A percentile compares a stretch with the other conserved stretches of the same genome.
Evolutionary conservation across 495 filamentous ascomycete genomes (phyloP).

Genomic region (Pyronema omphalodes): DNA sequence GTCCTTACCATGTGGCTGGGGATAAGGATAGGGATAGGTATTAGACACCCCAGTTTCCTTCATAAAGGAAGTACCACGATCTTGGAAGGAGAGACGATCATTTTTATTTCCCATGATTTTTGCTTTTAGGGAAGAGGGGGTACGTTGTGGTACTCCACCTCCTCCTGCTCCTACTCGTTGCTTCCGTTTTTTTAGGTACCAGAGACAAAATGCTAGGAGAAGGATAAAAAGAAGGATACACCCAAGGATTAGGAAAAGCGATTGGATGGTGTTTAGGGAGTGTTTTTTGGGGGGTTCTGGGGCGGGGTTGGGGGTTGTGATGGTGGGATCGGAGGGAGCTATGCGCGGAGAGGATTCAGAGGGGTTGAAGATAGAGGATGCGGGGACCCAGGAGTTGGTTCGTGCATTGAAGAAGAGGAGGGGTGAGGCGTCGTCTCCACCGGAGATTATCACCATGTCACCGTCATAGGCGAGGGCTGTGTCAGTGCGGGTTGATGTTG

Average conservation of each 20-base stretch:
- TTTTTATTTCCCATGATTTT: neutral
- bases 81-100: conserved; percentile 15
- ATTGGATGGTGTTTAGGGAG: conserved; percentile 33
- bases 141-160: too few relatives aligned
- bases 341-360: too few relatives aligned
- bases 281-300: conserved; percentile 25
- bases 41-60: conserved; percentile 11
- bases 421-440: conserved; percentile 46
- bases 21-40: neutral
- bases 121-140: neutral
- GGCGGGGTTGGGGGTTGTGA: conserved; percentile 26
- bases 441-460: conserved; percentile 52
- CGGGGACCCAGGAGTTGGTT: conserved; percentile 64
- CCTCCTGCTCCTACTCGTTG: too few relatives aligned
- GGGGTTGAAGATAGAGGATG: conserved; percentile 41
- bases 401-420: conserved; percentile 67
- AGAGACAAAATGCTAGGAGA: conserved; percentile 47
- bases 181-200: conserved; percentile 43
- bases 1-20: conserved; percentile 4
- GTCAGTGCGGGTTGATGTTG: conserved; percentile 40
- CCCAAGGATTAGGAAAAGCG: conserved; percentile 66
- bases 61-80: conserved; percentile 21
- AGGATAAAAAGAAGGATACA: conserved; percentile 50
- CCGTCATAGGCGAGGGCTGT: conserved; percentile 43
- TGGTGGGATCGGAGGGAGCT: conserved; percentile 4